Conservation (phyloP, 2,329 filamentous ascomycete species). For the Tothia fuscella region DNA sequence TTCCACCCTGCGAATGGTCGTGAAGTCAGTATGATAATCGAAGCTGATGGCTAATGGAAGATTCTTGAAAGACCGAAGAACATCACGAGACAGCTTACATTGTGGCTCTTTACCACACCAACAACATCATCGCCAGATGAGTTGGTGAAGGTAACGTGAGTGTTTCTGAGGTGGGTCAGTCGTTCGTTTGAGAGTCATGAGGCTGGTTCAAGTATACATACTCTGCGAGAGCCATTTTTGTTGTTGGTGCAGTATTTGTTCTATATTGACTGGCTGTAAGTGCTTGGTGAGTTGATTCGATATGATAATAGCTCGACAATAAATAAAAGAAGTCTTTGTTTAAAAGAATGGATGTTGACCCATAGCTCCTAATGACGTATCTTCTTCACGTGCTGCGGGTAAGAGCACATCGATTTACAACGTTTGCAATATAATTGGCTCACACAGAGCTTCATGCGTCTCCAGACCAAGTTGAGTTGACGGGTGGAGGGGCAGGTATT, state of each 20-base stretch:
- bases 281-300: background rate
- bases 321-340: no score
- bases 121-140: constrained; percentile 11
- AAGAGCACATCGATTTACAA: no score
- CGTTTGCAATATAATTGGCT: no score
- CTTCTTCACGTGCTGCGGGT: no score
- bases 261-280: background rate
- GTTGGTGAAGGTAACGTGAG: constrained; percentile 13
- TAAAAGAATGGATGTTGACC: no score
- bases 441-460: no score
- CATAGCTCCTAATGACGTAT: no score
- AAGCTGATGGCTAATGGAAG: background rate
- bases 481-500: no score
- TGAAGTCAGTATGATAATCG: background rate
- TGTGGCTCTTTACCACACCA: constrained; percentile 10
- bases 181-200: background rate
- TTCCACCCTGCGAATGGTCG: constrained; percentile 7
- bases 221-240: constrained; percentile 10
- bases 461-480: no score
- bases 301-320: no score
- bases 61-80: background rate
- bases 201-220: constrained; percentile 5
- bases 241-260: no score
- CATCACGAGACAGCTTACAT: constrained; percentile 4
- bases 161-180: constrained; percentile 10